A percentile compares a stretch with the other conserved stretches of the same genome.
Conservation (phyloP, 345 rosid genomes). For the Eucalyptus lansdowneana region DNA sequence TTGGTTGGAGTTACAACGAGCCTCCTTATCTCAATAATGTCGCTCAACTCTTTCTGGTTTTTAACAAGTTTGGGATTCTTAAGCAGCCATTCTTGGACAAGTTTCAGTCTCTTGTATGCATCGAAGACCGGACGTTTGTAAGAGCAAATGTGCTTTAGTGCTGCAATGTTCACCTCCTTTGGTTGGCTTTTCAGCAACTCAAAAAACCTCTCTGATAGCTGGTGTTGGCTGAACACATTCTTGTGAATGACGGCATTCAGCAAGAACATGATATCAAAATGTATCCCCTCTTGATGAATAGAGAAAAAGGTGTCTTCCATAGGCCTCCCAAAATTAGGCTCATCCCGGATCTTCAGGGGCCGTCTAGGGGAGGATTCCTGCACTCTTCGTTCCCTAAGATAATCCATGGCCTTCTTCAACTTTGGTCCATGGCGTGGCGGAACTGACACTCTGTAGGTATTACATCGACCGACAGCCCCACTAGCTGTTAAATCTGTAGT, state of each 20-base stretch:
- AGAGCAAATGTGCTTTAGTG: constrained; percentile 65
- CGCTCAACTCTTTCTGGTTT: constrained; percentile 27
- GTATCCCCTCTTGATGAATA: constrained; percentile 41
- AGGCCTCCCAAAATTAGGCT: constrained; percentile 53
- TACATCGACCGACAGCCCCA: constrained; percentile 77
- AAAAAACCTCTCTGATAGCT: constrained; percentile 52
- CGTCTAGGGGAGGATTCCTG: constrained; percentile 9
- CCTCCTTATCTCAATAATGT: constrained; percentile 63
- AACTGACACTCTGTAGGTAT: constrained; percentile 44
- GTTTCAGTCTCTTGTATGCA: constrained; percentile 46
- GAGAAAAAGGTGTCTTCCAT: constrained; percentile 45
- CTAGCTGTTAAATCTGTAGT: constrained; percentile 73
- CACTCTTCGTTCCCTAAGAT: constrained; percentile 48
- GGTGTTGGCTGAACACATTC: constrained; percentile 65
- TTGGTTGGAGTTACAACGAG: constrained; percentile 72
- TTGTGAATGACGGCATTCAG: constrained; percentile 68
- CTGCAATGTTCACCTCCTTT: constrained; percentile 54
- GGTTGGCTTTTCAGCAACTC: constrained; percentile 46
- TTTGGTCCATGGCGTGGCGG: constrained; percentile 55
- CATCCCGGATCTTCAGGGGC: constrained; percentile 32
- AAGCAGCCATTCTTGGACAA: constrained; percentile 58
- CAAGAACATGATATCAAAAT: constrained; percentile 61
- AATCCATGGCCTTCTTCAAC: constrained; percentile 33
- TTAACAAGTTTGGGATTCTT: constrained; percentile 40
- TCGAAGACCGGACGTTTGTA: constrained; percentile 48